Percentiles rank a stretch among this genome's conserved stretches.
phyloP scores from a whole-genome alignment of 345 rosid genomes.

The Aquilaria malaccensis region DNA sequence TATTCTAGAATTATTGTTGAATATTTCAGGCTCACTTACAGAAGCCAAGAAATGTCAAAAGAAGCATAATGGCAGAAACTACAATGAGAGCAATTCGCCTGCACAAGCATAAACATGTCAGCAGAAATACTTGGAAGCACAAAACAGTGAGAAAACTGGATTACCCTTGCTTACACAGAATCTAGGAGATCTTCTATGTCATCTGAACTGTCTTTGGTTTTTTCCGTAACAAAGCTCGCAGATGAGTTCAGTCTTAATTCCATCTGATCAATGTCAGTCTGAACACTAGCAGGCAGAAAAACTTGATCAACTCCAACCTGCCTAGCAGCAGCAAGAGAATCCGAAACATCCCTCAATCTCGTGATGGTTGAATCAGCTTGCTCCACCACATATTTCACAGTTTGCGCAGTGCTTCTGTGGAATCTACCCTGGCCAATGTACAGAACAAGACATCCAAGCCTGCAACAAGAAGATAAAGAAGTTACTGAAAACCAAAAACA shows the following conservation, averaged over 20 bases:
- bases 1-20: background rate
- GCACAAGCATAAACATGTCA: slow-evolving; percentile 16
- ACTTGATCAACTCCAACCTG: slow-evolving; percentile 63
- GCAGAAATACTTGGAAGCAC: background rate
- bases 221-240: slow-evolving; percentile 40
- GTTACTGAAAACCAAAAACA: slow-evolving; percentile 2
- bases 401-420: slow-evolving; percentile 53
- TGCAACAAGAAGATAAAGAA: slow-evolving; percentile 22
- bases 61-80: slow-evolving; percentile 69
- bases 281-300: slow-evolving; percentile 64
- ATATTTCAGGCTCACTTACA: slow-evolving; percentile 36
- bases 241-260: slow-evolving; percentile 54
- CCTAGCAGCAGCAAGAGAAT: slow-evolving; percentile 64
- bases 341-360: slow-evolving; percentile 60
- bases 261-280: slow-evolving; percentile 79
- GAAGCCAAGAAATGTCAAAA: slow-evolving; percentile 68
- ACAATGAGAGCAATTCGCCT: slow-evolving; percentile 70
- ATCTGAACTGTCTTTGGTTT: slow-evolving; percentile 47
- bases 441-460: slow-evolving; percentile 73
- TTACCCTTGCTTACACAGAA: slow-evolving; percentile 42
- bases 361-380: slow-evolving; percentile 61
- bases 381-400: slow-evolving; percentile 63
- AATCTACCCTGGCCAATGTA: slow-evolving; percentile 72
- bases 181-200: slow-evolving; percentile 55
- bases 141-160: background rate